phyloP scores from a whole-genome alignment of 1,284 basidiomycete species.

The Rhizoctonia solani region DNA sequence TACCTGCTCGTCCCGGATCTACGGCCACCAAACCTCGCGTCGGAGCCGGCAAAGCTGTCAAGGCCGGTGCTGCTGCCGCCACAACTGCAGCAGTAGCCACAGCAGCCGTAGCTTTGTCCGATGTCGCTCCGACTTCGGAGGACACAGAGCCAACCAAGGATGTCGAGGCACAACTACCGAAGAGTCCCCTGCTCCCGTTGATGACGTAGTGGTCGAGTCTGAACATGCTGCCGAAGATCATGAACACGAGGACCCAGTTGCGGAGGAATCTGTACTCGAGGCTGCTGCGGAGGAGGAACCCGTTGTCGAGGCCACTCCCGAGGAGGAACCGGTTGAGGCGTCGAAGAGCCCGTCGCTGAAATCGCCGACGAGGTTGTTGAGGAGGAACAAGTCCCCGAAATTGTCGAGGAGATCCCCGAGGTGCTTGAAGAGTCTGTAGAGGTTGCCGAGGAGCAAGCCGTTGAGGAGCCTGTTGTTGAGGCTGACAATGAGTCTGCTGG shows the following conservation, averaged over 20 bases:
- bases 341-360: not conserved
- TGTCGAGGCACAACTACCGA: constrained; percentile 1
- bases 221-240: no score
- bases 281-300: not conserved
- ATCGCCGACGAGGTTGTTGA: not conserved
- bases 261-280: not conserved
- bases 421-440: not conserved
- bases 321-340: not conserved
- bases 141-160: no score
- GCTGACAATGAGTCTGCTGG: not conserved
- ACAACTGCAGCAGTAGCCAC: not conserved
- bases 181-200: not conserved
- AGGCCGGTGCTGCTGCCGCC: not conserved
- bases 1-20: constrained; percentile 4
- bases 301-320: not conserved
- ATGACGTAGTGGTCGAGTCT: not conserved
- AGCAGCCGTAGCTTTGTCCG: not conserved
- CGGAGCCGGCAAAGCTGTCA: not conserved
- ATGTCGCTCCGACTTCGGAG: constrained; percentile 27
- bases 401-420: constrained; percentile 3
- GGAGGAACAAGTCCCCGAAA: not conserved
- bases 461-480: not conserved
- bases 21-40: constrained; percentile 6
- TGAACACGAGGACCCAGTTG: no score
- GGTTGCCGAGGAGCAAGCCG: constrained; percentile 4